These are phyloP conservation scores for Helotiales sp. DNA, from an alignment of 2,329 filamentous ascomycete genomes.

Conservation along the genomic window DNA sequence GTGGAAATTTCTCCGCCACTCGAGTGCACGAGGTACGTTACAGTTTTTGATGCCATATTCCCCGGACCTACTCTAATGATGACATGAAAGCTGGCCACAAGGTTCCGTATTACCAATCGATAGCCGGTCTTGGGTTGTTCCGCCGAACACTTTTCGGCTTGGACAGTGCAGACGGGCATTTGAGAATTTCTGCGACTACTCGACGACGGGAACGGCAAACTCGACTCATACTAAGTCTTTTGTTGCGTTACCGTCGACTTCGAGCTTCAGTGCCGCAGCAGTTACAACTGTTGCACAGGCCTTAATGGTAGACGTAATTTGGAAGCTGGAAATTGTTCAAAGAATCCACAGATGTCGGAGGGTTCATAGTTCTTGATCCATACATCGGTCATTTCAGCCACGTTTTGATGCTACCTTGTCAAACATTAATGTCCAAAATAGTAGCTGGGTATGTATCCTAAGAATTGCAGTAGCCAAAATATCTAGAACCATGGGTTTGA, in stretches of 20 bases:
- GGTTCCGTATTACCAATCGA: constrained; percentile 38
- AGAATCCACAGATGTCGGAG: too few relatives aligned
- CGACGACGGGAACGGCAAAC: constrained; percentile 28
- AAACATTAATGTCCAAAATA: too few relatives aligned
- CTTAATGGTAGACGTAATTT: background rate
- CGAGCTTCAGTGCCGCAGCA: constrained; percentile 12
- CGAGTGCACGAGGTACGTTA: constrained; percentile 37
- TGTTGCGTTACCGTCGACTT: constrained; percentile 29
- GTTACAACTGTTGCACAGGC: constrained; percentile 14
- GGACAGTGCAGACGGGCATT: constrained; percentile 51
- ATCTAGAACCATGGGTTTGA: too few relatives aligned
- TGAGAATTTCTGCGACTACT: constrained; percentile 29
- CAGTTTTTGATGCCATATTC: background rate
- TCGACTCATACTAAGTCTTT: constrained; percentile 34
- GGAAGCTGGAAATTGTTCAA: too few relatives aligned
- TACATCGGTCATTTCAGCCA: background rate
- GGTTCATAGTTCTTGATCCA: too few relatives aligned
- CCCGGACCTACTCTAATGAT: background rate
- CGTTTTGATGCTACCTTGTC: too few relatives aligned
- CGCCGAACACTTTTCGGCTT: constrained; percentile 36
- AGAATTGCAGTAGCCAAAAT: too few relatives aligned
- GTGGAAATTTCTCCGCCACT: constrained; percentile 52
- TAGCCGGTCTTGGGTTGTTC: constrained; percentile 39
- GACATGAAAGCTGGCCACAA: constrained; percentile 26
- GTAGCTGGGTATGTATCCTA: too few relatives aligned